Evolutionary conservation across 2,329 filamentous ascomycete genomes (phyloP).

Genomic region (Cladophialophora bantiana): DNA sequence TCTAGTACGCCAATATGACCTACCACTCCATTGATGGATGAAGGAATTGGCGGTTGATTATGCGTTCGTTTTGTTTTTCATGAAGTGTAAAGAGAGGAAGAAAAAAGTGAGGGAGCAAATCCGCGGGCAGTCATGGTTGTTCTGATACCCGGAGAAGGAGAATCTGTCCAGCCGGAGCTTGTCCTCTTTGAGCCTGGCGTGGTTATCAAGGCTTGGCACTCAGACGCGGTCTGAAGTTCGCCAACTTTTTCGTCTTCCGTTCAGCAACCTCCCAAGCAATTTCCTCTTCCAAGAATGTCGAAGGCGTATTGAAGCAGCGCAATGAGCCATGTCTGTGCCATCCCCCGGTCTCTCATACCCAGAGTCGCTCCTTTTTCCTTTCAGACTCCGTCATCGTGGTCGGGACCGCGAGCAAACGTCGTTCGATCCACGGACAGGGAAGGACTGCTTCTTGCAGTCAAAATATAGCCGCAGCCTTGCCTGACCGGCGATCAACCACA

Average conservation of each 20-base stretch:
- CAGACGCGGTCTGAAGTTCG: neutral
- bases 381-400: no score
- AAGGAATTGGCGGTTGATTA: conserved; percentile 40
- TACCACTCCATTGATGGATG: conserved; percentile 36
- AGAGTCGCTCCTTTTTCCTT: no score
- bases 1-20: conserved; percentile 43
- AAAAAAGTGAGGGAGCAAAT: conserved; percentile 4
- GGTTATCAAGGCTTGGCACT: neutral
- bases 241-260: neutral
- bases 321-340: neutral
- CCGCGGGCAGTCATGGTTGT: neutral
- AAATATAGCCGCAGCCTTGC: neutral
- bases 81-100: conserved; percentile 38
- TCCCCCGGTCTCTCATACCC: no score
- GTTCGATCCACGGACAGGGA: neutral
- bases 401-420: no score
- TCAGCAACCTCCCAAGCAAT: neutral
- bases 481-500: conserved; percentile 23
- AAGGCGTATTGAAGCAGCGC: neutral
- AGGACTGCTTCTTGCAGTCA: neutral
- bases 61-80: conserved; percentile 39
- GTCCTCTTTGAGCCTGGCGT: neutral
- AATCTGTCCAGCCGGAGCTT: conserved; percentile 6
- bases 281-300: neutral
- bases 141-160: conserved; percentile 11